A percentile compares a stretch with the other conserved stretches of the same genome.
These are phyloP conservation scores for Trametes sanguinea DNA, from an alignment of 768 basidiomycete species.

Conservation along the genomic window DNA sequence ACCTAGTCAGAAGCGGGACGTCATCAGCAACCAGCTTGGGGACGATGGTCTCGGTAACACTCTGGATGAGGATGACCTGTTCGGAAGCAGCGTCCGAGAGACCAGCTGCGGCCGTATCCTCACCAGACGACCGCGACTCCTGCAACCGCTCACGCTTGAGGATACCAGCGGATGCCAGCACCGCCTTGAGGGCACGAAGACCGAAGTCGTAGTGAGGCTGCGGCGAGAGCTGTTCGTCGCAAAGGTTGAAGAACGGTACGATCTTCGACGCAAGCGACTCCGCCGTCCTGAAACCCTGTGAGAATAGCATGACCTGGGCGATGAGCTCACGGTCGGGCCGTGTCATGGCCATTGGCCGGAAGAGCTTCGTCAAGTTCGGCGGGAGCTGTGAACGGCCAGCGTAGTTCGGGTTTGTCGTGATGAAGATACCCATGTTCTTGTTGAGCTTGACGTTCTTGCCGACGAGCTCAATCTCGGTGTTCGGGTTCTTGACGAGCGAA, in stretches of 20 bases:
- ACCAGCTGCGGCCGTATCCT: slow-evolving; percentile 46
- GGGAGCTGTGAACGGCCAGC: slow-evolving; percentile 93
- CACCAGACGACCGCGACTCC: slow-evolving; percentile 37
- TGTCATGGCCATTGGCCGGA: slow-evolving; percentile 99
- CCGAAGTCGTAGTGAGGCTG: slow-evolving; percentile 99
- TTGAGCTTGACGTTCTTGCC: slow-evolving; percentile 93
- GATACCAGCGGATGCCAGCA: slow-evolving; percentile 95
- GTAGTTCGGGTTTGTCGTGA: slow-evolving; percentile 98
- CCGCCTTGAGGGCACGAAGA: slow-evolving; percentile 94
- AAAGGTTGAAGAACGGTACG: slow-evolving; percentile 99
- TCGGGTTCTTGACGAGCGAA: slow-evolving; percentile 78
- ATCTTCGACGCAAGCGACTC: slow-evolving; percentile 98
- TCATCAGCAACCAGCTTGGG: slow-evolving; percentile 98
- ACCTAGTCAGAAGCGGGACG: slow-evolving; percentile 93
- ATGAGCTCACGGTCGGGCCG: slow-evolving; percentile 97
- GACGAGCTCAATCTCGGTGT: slow-evolving; percentile 91
- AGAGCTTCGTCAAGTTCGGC: slow-evolving; percentile 88
- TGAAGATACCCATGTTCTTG: slow-evolving; percentile 96
- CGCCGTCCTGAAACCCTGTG: slow-evolving; percentile 97
- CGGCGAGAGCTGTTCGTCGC: slow-evolving; percentile 93
- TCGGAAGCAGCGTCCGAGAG: slow-evolving; percentile 80
- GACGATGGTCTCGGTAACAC: slow-evolving; percentile 97
- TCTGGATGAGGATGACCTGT: slow-evolving; percentile 97
- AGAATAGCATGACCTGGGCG: slow-evolving; percentile 99
- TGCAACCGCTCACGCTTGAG: slow-evolving; percentile 90